phyloP scores from a whole-genome alignment of 129 eudicot species.

The Centrapalus pauciflorus region DNA sequence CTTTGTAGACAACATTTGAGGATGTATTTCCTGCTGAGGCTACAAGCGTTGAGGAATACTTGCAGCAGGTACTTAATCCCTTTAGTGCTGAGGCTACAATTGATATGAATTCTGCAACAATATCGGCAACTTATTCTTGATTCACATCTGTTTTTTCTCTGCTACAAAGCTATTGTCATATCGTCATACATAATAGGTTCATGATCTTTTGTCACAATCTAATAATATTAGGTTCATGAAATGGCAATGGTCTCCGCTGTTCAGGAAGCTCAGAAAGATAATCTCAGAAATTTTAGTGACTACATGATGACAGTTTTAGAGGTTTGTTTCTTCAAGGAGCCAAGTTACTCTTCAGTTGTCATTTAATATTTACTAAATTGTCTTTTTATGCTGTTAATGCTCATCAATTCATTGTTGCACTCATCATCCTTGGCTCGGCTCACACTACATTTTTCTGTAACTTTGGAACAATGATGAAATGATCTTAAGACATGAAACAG shows the following conservation, averaged over 20 bases:
- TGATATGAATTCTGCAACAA: not conserved
- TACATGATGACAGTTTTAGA: constrained; percentile 95
- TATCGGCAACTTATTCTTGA: not conserved
- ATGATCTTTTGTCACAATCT: not conserved
- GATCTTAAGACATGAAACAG: not conserved
- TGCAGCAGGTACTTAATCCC: constrained; percentile 68
- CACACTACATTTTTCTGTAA: not conserved
- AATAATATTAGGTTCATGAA: constrained; percentile 76
- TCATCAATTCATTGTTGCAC: not conserved
- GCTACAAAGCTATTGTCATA: not conserved
- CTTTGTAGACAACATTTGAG: constrained; percentile 77
- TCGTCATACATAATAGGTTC: not conserved
- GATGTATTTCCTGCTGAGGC: constrained; percentile 98
- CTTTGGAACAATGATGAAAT: not conserved
- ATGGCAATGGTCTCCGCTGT: constrained; percentile 96
- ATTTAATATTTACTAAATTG: not conserved
- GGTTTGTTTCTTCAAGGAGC: constrained; percentile 42
- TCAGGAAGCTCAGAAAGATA: constrained; percentile 98
- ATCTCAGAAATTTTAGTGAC: constrained; percentile 72
- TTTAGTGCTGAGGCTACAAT: not conserved
- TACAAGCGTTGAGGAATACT: constrained; percentile 85
- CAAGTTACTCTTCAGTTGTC: not conserved
- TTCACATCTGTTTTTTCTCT: not conserved
- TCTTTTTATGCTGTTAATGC: not conserved
- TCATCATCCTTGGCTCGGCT: not conserved